Evolutionary conservation across 495 filamentous ascomycete genomes (phyloP), one percentile per base, ranked within the genome.

Genomic region (Physcia stellaris): DNA sequence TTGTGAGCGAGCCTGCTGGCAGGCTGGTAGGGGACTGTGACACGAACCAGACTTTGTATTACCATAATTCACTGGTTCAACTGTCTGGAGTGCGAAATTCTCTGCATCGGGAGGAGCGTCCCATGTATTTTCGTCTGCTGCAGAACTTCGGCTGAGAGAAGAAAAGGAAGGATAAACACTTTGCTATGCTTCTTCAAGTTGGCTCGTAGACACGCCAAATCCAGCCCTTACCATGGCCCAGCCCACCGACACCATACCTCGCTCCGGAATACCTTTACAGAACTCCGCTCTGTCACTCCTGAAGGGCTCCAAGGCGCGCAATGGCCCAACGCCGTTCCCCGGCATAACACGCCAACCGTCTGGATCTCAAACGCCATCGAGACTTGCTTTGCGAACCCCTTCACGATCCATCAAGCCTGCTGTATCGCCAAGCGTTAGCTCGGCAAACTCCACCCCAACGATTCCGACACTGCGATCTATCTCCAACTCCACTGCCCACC

Each of bases 281-380:
- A 70, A 71, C 6, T 66, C 68, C 11, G 63, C 79, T 32, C 62
- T 86, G 28, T 80, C 83, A 4, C 71, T 80, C 2, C 63, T 87
- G 24, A 78, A 84, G 7, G 60, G 74, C 16, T 58, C 68, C n/a
- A 87, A 84, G 58, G 68, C 78, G 7, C 70, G 81, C 35, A 83
- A 75, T 48, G 79, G 68, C 51, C 57, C 73, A 13, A 56, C 66
- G n/a, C 58, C 58, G 6, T 54, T 70, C 6, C 57, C 58, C 26
- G 64, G 65, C 40, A 57, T 63, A 11, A 47, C 60, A 6, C 60
- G 64, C 35, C 49, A 63, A 29, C 41, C 62, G 6, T 63, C 53
- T 41, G 63, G 52, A 43, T 57, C 54, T 32, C 57, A 58, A 39
- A 58, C 66, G 13, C 51, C 59, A 11, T 63, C 78, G 0, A 80